Conservation (phyloP, 2,329 filamentous ascomycete species). For the Trichoderma sp. region DNA sequence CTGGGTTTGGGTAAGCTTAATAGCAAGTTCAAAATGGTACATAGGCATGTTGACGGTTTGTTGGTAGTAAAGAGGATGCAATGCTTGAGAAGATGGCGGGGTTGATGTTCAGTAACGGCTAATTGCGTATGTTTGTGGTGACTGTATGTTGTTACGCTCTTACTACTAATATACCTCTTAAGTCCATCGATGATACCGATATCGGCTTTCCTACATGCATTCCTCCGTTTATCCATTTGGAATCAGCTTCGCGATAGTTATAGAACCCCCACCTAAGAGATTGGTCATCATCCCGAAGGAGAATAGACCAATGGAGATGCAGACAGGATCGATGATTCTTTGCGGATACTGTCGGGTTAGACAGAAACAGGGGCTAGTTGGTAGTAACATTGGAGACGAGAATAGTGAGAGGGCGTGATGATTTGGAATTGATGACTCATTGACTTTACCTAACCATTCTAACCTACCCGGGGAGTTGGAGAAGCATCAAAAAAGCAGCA, state of each 20-base stretch:
- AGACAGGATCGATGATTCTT: neutral
- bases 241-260: conserved; percentile 2
- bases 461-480: neutral
- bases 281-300: conserved; percentile 6
- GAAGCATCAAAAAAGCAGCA: neutral
- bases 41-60: conserved; percentile 2
- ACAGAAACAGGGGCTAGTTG: neutral
- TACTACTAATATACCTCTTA: neutral
- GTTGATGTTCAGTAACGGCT: neutral
- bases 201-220: neutral
- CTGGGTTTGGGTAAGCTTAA: conserved; percentile 14
- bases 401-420: neutral
- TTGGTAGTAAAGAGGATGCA: neutral
- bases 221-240: neutral
- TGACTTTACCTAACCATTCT: neutral
- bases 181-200: neutral
- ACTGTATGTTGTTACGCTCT: too few species aligned
- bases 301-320: neutral
- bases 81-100: neutral
- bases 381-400: neutral
- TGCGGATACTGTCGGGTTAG: conserved; percentile 1
- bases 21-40: conserved; percentile 21
- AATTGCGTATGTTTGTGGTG: neutral
- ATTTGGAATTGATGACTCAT: neutral
- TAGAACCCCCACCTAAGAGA: neutral